Evolutionary conservation across 331 rosid species (phyloP), one percentile per base, ranked within the genome.

Genomic region (Rhamnella rubrinervis): DNA sequence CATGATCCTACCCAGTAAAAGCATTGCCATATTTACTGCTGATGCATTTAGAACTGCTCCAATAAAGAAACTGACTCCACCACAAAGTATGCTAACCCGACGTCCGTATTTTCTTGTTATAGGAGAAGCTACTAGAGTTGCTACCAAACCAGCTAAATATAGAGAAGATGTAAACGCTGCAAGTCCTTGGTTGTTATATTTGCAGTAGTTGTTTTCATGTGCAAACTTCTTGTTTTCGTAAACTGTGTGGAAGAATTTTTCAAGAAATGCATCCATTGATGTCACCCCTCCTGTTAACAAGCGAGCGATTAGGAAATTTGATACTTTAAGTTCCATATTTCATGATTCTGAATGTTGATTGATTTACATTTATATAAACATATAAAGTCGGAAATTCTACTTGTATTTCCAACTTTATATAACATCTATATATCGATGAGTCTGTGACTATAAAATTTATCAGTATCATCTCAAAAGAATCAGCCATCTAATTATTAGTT

Each of bases 141-240:
- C 82, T 73, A 91, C 81, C 75, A 93, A 81, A 72, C 98, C 97
- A 6, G 97, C 97, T 19, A 93, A 82, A 75, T 93, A 93, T 1
- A 93, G 80, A 57, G 97, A 88, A 53, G 98, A 93, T 21, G 98
- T 93, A 77, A 93, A 91, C 51, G 98, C 95, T 9, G 97, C 83
- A 51, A 91, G 97, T 57, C 78, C 91, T 72, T 93, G 98, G 72
- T 74, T 91, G 76, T 93, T 76, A 62, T 88, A 93, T 79, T 90
- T 93, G 91, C 98, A 93, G 81, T 93, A 93, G 81, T 91, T 85
- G 77, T 72, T 91, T 80, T 93, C 98, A 35, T 83, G 95, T 19
- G 91, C 98, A 8, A 64, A 87, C 67, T 13, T 61, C 75, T 93
- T 91, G 9, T 82, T 78, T 63, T 66, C 75, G 76, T 79, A 87